Base-by-base conservation (phyloP, 345 rosid genomes). In the Chamaenerion angustifolium region DNA sequence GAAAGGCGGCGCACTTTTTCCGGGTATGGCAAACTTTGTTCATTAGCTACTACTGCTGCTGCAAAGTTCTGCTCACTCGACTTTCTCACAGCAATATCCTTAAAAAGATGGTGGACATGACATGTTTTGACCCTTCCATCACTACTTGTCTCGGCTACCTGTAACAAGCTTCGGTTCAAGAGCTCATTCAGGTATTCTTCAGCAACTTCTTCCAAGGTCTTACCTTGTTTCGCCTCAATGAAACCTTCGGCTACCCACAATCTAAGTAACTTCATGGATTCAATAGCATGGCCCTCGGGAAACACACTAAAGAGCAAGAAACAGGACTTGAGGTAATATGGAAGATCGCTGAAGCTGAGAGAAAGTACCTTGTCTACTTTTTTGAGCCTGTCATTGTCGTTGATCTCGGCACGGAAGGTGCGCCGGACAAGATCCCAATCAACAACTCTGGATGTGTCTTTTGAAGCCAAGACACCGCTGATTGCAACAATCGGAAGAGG, bases 401-500 rank as follows among this genome's bases (percentile, higher is more conserved):
- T 59, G 1, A 71, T 57, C 57, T 69, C 70, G 8, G 71, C 56
- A 10, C 71, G 59, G 10, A 75, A 59, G 40, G 74, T 54, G 0
- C 65, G 60, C 1, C 51, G 56, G 16, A 71, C 54, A 43, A 51
- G 52, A 12, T 63, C 69, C 80, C 80, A 75, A 60, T 72, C 70
- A 35, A 60, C 65, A 3, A 64, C 54, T 18, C 54, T 56, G 11
- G 19, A 42, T 25, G 40, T 65, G 50, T 68, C 60, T 48, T 65
- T 68, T 1, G 70, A 14, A 1, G 77, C 71, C 58, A 71, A 21
- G 23, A 68, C 73, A 0, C 76, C 80, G 17, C 76, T 61, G 40
- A 75, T 65, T 10, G 76, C 80, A 46, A 68, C 74, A 1, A 75
- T 71, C 16, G 80, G 74, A 11, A 75, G 70, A 0, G 74, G 76